These are phyloP conservation scores for Microbotryum scabiosae DNA, from an alignment of 1,284 basidiomycete genomes.

Conservation along the genomic window DNA sequence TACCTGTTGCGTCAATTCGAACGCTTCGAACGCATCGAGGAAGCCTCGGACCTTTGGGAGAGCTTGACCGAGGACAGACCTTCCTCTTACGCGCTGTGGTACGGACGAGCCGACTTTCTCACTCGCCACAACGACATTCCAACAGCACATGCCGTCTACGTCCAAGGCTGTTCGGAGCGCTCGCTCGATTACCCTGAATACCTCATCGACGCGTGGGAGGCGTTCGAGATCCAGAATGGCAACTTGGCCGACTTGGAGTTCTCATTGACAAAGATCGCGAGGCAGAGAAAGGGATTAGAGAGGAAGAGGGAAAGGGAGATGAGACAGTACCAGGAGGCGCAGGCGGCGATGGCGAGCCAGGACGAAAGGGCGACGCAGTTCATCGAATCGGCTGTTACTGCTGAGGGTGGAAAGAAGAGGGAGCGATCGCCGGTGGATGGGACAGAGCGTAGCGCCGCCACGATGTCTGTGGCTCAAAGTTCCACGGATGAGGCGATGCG, in stretches of 20 bases:
- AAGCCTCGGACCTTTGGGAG: constrained; percentile 34
- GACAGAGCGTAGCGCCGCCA: constrained; percentile 1
- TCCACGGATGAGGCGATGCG: constrained; percentile 3
- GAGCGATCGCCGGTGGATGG: constrained; percentile 18
- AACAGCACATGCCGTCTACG: constrained; percentile 58
- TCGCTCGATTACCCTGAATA: constrained; percentile 86
- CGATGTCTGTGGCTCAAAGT: constrained; percentile 3
- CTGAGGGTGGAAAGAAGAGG: constrained; percentile 45
- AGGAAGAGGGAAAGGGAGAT: constrained; percentile 58
- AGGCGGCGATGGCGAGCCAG: no score
- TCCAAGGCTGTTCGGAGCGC: constrained; percentile 51
- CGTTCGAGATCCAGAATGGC: constrained; percentile 78
- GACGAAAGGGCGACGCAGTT: background rate
- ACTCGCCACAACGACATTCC: constrained; percentile 42
- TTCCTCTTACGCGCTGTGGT: constrained; percentile 30
- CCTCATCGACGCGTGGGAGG: constrained; percentile 75
- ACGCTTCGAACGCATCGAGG: constrained; percentile 30
- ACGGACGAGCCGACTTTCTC: constrained; percentile 36
- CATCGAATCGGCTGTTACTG: constrained; percentile 8
- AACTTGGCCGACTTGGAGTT: constrained; percentile 58
- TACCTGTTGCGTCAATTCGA: constrained; percentile 52
- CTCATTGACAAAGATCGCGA: constrained; percentile 42
- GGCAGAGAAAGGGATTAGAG: constrained; percentile 54
- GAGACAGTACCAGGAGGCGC: constrained; percentile 10
- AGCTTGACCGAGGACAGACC: constrained; percentile 27